phyloP scores from a whole-genome alignment of 1,284 basidiomycete species.

The Heterobasidion occidentale region DNA sequence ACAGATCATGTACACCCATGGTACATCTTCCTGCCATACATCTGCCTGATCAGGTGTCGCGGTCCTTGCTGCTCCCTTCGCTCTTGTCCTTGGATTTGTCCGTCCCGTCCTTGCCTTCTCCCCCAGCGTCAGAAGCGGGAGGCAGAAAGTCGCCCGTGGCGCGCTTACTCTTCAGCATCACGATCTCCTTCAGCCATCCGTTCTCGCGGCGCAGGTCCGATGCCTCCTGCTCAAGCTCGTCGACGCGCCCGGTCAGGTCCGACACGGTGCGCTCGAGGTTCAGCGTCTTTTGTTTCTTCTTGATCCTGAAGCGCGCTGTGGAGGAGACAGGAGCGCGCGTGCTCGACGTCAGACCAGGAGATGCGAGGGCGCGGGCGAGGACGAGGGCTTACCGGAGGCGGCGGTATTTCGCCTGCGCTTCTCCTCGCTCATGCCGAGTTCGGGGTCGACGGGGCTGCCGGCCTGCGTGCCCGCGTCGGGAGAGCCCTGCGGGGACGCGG shows the following conservation, averaged over 20 bases:
- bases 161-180: constrained; percentile 61
- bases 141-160: constrained; percentile 16
- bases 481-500: neutral
- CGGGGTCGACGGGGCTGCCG: constrained; percentile 1
- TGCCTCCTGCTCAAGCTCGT: constrained; percentile 76
- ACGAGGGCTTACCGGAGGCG: constrained; percentile 53
- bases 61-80: neutral
- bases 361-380: neutral
- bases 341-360: neutral
- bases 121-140: constrained; percentile 3
- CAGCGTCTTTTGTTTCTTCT: constrained; percentile 74
- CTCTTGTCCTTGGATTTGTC: neutral
- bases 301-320: constrained; percentile 77
- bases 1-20: too few relatives aligned
- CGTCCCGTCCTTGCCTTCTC: neutral
- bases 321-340: neutral
- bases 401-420: constrained; percentile 66
- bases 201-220: constrained; percentile 75
- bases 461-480: neutral
- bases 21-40: neutral
- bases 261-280: constrained; percentile 70
- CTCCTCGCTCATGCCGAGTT: constrained; percentile 28
- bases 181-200: constrained; percentile 82
- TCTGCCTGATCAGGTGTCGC: neutral
- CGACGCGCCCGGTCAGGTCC: constrained; percentile 66